Percentiles rank a stretch among this genome's conserved stretches.
These are phyloP conservation scores for Beauveria rudraprayagi DNA, from an alignment of 2,329 filamentous ascomycete genomes.

Conservation along the genomic window DNA sequence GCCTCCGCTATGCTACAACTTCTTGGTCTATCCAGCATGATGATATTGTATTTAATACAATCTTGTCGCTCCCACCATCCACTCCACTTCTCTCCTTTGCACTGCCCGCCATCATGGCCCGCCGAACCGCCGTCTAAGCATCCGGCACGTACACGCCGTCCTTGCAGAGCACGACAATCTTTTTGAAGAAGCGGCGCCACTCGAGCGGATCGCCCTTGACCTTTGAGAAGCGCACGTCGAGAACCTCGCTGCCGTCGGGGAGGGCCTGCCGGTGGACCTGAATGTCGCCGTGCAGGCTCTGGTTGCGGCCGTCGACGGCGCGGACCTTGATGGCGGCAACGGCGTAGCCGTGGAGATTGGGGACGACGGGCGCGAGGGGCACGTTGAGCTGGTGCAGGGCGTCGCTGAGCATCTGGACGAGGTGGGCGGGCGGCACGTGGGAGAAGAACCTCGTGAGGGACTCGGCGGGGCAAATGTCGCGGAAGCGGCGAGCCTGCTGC, in stretches of 20 bases:
- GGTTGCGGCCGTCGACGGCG: conserved; percentile 63
- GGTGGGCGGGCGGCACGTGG: conserved; percentile 61
- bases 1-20: conserved; percentile 5
- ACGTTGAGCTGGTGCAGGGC: conserved; percentile 82
- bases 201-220: conserved; percentile 92
- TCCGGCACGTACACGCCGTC: conserved; percentile 63
- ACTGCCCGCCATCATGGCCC: background rate
- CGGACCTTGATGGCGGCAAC: conserved; percentile 63
- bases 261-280: conserved; percentile 59
- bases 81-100: background rate
- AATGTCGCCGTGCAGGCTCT: conserved; percentile 67
- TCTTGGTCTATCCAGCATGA: conserved; percentile 8
- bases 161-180: conserved; percentile 78
- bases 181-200: conserved; percentile 96
- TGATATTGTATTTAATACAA: conserved; percentile 2
- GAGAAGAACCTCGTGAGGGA: conserved; percentile 91
- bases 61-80: background rate
- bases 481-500: conserved; percentile 80
- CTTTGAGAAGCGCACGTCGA: conserved; percentile 89
- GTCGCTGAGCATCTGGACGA: conserved; percentile 72
- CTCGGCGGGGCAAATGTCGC: conserved; percentile 82
- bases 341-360: conserved; percentile 44
- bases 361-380: conserved; percentile 49
- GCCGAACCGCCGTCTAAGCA: conserved; percentile 22
- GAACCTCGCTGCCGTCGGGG: conserved; percentile 49